Base-by-base conservation (phyloP, 768 basidiomycete species). In the Tulasnella sp. region DNA sequence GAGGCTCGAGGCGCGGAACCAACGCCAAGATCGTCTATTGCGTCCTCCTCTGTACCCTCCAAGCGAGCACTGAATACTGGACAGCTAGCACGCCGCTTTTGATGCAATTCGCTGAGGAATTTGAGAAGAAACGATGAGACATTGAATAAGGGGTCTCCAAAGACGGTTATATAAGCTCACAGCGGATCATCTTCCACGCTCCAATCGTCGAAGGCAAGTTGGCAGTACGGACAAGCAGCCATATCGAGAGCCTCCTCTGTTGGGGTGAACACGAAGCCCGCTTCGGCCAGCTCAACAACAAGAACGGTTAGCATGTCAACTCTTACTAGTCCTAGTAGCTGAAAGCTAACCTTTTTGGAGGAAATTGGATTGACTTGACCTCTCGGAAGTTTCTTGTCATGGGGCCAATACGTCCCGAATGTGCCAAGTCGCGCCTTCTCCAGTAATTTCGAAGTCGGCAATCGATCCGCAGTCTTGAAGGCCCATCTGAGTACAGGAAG, bases 251-350 rank as follows among this genome's bases (percentile, higher is more conserved):
- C 84, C 11, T 75, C 71, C 5, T 44, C 60, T 58, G 83, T 79
- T 1, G 91, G 88, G 0, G 83, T 84, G 68, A 78, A 89, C 0
- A 89, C 78, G 67, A 95, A 96, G 7, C 94, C 94, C 2, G 92
- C 91, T 64, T 80, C 81, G 0, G 93, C 87, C 80, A 98, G 84
- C 93, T 93, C n/a, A n/a, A n/a, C n/a, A n/a, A n/a, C n/a, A n/a
- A n/a, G n/a, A n/a, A n/a, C n/a, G n/a, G n/a, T n/a, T n/a, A n/a
- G n/a, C n/a, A n/a, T n/a, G n/a, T n/a, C n/a, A n/a, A n/a, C n/a
- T n/a, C n/a, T n/a, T n/a, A n/a, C n/a, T n/a, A n/a, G n/a, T n/a
- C n/a, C n/a, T n/a, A n/a, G n/a, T n/a, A n/a, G n/a, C n/a, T n/a
- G n/a, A n/a, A n/a, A n/a, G n/a, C 64, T 4, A 62, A 84, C 90